These are phyloP conservation scores for Berberis thunbergii DNA, from an alignment of 164 flowering plant species.

Conservation along the genomic window DNA sequence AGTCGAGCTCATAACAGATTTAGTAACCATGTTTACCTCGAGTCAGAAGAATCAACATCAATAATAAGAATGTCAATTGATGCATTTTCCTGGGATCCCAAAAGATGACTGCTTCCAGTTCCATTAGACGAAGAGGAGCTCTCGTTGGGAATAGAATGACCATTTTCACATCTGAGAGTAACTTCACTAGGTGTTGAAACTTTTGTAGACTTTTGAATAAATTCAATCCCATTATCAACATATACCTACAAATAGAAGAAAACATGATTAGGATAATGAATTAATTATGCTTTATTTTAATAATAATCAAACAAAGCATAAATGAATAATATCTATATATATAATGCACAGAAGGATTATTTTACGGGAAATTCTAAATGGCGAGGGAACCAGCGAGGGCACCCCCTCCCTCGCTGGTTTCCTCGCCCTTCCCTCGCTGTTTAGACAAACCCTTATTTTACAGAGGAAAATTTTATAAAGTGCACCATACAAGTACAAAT, in stretches of 20 bases:
- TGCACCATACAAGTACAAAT: too few relatives aligned
- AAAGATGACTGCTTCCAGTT: slow-evolving; percentile 7
- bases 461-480: too few relatives aligned
- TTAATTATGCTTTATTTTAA: too few relatives aligned
- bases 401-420: too few relatives aligned
- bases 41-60: slow-evolving; percentile 85
- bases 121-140: slow-evolving; percentile 13
- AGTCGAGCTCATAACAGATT: neutral
- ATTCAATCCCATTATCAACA: slow-evolving; percentile 77
- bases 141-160: slow-evolving; percentile 9
- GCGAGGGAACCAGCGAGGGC: too few relatives aligned
- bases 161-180: slow-evolving; percentile 12
- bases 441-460: too few relatives aligned
- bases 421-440: too few relatives aligned
- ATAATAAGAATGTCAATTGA: slow-evolving; percentile 60
- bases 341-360: too few relatives aligned
- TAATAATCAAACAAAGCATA: too few relatives aligned
- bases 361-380: too few relatives aligned
- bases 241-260: slow-evolving; percentile 40
- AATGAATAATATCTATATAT: too few relatives aligned
- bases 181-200: slow-evolving; percentile 15
- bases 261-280: neutral
- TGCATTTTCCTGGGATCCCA: slow-evolving; percentile 13
- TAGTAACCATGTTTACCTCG: slow-evolving; percentile 36
- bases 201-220: slow-evolving; percentile 36